Conservation (phyloP, 495 filamentous ascomycete genomes). For the Penicillium daleae region DNA sequence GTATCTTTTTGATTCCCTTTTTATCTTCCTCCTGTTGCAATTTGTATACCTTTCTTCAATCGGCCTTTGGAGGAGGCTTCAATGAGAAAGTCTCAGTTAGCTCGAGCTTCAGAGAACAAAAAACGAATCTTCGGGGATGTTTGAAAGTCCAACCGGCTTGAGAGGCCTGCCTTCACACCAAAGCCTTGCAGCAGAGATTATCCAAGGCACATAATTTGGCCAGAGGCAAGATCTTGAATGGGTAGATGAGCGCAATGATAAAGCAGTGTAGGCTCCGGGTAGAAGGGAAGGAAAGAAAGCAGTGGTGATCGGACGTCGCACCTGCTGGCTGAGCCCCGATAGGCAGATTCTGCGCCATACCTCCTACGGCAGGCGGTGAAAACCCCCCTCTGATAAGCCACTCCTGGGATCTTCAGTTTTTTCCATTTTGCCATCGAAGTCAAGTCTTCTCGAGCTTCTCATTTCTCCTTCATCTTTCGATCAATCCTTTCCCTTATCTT, state of each 20-base stretch:
- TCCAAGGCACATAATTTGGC: conserved; percentile 22
- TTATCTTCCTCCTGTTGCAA: background rate
- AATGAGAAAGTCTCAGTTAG: conserved; percentile 28
- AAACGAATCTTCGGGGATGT: conserved; percentile 29
- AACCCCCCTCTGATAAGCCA: conserved; percentile 15
- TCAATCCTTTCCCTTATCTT: conserved; percentile 10
- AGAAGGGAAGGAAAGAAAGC: conserved; percentile 5
- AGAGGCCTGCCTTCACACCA: conserved; percentile 43
- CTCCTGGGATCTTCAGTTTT: conserved; percentile 18
- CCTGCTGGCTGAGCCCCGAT: background rate
- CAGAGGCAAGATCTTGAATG: conserved; percentile 8
- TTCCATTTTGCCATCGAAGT: conserved; percentile 26
- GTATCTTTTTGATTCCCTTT: conserved; percentile 2
- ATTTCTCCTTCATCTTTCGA: conserved; percentile 15
- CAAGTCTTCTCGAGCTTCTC: conserved; percentile 10
- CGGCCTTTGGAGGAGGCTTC: conserved; percentile 36
- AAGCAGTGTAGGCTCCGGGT: background rate
- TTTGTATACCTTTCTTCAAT: conserved; percentile 13
- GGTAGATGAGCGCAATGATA: conserved; percentile 1
- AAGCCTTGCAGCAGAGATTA: conserved; percentile 34
- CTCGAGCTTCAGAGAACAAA: conserved; percentile 36
- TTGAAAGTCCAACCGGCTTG: conserved; percentile 55
- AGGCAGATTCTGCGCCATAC: conserved; percentile 1
- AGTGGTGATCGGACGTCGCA: background rate
- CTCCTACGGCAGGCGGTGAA: conserved; percentile 18